These are phyloP conservation scores for Yamadazyma trypodendri DNA, from an alignment of 1,139 yeast genomes.

Conservation along the genomic window DNA sequence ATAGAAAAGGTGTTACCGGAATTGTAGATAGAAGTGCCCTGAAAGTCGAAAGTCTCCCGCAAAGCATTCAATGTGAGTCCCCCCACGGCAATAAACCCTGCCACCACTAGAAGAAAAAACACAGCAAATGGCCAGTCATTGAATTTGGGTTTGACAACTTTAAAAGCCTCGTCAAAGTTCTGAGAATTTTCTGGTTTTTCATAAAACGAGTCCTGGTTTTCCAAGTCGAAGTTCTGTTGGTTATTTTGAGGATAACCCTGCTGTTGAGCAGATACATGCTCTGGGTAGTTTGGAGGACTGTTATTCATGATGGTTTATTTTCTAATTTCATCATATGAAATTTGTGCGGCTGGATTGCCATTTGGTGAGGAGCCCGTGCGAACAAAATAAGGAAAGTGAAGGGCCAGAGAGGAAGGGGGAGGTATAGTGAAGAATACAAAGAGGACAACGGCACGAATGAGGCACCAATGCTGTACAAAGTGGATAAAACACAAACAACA, in stretches of 20 bases:
- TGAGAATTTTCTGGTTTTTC: constrained; percentile 37
- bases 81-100: constrained; percentile 72
- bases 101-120: constrained; percentile 58
- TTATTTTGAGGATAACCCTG: constrained; percentile 7
- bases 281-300: constrained; percentile 9
- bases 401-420: no score
- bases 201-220: constrained; percentile 19
- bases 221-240: constrained; percentile 21
- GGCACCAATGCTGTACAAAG: no score
- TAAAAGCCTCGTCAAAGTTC: constrained; percentile 64
- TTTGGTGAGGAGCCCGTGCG: not conserved
- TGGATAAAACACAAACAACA: no score
- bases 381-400: no score
- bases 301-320: constrained; percentile 10
- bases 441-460: no score
- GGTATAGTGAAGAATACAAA: no score
- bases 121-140: constrained; percentile 75
- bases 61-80: constrained; percentile 68
- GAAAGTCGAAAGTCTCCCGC: constrained; percentile 49
- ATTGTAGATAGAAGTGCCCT: constrained; percentile 68
- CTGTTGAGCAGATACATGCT: constrained; percentile 15
- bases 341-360: constrained; percentile 15
- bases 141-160: constrained; percentile 60
- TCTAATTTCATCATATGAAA: constrained; percentile 5
- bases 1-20: constrained; percentile 54